phyloP scores from a whole-genome alignment of 2,329 filamentous ascomycete genomes.

The Balansia obtecta region DNA sequence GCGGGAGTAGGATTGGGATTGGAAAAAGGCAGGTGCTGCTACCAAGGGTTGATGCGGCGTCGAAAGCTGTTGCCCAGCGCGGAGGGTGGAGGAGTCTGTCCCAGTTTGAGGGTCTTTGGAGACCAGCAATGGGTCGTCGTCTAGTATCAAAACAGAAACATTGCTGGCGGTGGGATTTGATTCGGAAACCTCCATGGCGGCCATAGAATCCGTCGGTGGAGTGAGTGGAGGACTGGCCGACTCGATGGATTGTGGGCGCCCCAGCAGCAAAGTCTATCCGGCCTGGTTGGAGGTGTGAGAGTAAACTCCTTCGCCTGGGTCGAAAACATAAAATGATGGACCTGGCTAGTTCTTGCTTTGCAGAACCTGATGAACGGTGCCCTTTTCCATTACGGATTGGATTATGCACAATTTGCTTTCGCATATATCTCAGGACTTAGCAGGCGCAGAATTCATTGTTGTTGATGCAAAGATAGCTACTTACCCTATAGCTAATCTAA shows the following conservation, averaged over 20 bases:
- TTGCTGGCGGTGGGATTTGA: neutral
- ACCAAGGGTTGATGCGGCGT: neutral
- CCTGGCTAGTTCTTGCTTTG: no score
- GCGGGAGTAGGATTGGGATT: conserved; percentile 8
- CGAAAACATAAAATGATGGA: neutral
- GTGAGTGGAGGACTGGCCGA: neutral
- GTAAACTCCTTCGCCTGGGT: neutral
- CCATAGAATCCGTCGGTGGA: neutral
- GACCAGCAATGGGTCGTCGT: conserved; percentile 2
- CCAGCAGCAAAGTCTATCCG: neutral
- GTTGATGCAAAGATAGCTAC: no score
- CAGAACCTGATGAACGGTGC: no score
- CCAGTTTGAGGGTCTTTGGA: neutral
- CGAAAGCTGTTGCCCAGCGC: neutral
- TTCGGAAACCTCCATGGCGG: conserved; percentile 5
- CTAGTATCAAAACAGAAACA: neutral
- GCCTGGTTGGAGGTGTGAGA: no score
- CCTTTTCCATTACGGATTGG: no score
- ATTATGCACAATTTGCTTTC: no score
- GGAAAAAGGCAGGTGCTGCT: neutral
- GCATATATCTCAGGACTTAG: no score
- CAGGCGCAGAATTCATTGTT: no score
- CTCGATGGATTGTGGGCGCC: neutral
- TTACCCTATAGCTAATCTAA: no score
- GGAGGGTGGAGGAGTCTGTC: neutral